Evolutionary conservation across 192 early-diverging fungal species (phyloP), one percentile per base, ranked within the genome.

Genomic region (Coemansia sp.): DNA sequence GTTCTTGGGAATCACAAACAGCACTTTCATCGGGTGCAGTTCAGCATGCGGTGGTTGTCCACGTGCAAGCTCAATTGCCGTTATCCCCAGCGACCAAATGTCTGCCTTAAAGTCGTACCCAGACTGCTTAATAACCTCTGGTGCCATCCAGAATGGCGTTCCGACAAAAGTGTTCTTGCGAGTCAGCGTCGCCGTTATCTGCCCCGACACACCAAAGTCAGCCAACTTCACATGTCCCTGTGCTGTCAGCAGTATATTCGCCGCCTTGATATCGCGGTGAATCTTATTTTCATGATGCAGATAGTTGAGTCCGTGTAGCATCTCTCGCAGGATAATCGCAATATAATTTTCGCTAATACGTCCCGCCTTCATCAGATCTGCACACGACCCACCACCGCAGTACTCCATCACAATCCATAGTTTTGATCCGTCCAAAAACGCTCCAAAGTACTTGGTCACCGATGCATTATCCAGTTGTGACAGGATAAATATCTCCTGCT

Each of bases 391-490:
- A 29, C 97, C 97, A 31, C 86, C 89, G 71, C 94, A 96, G 71
- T 91, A 96, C 81, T 96, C 95, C 95, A 97, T 98, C n/a, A 96
- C 90, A 30, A 98, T 97, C 95, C 95, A 98, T 54, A 98, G 84
- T 63, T 94, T 86, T 21, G 92, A 87, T 2, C 86, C 91, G 66
- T 95, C 93, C 59, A 96, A 84, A 75, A 88, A 97, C 57, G 95
- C 95, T 17, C 92, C 93, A 84, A 91, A 91, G 83, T 96, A 96
- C 68, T 79, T 74, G 62, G 93, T 95, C 42, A 97, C 92, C 70
- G 91, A 90, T 21, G 85, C 85, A 8, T 94, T 94, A 74, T 95
- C 90, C 61, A 96, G 82, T 71, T 97, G 95, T 51, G 94, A 95
- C 27, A 99, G 82, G 58, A 99, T 96, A 57, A 86, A 88, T 75